Base-by-base conservation (phyloP, 2,329 filamentous ascomycete species). In the Davidsoniella neocaledoniae region DNA sequence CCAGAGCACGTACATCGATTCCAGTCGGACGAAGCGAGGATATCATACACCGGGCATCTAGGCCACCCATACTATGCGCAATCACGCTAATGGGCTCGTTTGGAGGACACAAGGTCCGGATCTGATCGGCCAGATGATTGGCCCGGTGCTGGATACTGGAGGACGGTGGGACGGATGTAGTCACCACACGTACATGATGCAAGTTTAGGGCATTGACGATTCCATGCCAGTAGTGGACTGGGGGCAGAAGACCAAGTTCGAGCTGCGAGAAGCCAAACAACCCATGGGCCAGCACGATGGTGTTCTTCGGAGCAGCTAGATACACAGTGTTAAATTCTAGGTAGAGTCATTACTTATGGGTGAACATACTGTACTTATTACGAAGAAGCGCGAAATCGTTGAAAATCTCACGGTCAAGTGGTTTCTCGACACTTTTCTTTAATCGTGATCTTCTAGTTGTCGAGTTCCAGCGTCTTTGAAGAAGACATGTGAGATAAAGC, bases 41-140 rank as follows among this genome's bases (percentile, higher is more conserved):
- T 48, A 81, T 74, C 76, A 81, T 78, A 61, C 79, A 78, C 43
- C 78, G 68, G 8, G 76, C 73, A 59, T 81, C 78, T 3, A 82
- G 66, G 2, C 78, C 77, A 44, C 78, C 76, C 76, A 80, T 80
- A 56, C 70, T 75, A 64, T 87, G 83, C 39, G 76, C 76, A 17
- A 87, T 70, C 53, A 94, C 83, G 60, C 85, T 86, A 55, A 94
- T 85, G 46, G 79, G 75, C 53, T 64, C 66, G 16, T 68, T 68
- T 4, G 50, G 41, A 19, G 61, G 56, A 42, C 14, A 40, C 42
- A 44, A 12, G n/a, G 48, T 10, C 44, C 67, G 67, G 52, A 81
- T 79, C 54, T 74, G 68, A 54, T 64, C 58, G 29, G 69, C 69
- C n/a, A 82, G 68, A 56, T 69, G 69, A 52, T 69, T 68, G 23